phyloP scores from a whole-genome alignment of 768 basidiomycete genomes.

The Porpolomopsis calyptriformis region DNA sequence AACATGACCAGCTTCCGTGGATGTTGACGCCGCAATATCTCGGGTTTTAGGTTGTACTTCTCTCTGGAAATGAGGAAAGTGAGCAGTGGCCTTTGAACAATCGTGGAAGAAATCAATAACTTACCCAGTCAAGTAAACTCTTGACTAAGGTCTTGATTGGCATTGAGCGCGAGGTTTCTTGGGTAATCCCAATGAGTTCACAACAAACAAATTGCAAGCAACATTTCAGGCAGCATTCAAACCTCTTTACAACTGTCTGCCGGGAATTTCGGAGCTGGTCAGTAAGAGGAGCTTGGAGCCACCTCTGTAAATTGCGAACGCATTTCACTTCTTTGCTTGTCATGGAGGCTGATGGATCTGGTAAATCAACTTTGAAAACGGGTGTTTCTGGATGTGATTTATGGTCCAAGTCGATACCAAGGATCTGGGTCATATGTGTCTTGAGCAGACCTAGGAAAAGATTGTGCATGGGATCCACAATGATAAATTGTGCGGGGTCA shows the following conservation, averaged over 20 bases:
- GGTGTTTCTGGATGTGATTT: slow-evolving; percentile 7
- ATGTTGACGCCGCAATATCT: neutral
- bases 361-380: slow-evolving; percentile 6
- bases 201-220: neutral
- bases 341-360: neutral
- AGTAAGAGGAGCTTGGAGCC: neutral
- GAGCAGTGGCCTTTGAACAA: neutral
- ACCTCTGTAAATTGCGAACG: neutral
- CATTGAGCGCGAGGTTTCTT: neutral
- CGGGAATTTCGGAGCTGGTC: neutral
- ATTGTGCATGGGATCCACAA: slow-evolving; percentile 25
- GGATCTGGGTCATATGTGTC: slow-evolving; percentile 12
- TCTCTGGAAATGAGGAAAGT: neutral
- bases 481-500: slow-evolving; percentile 16
- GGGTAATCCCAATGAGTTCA: neutral
- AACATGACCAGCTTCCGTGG: slow-evolving; percentile 2
- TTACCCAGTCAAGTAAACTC: neutral
- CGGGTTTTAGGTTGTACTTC: neutral
- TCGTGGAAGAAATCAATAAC: neutral
- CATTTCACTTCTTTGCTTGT: neutral
- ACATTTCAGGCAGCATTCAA: neutral
- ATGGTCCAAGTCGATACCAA: slow-evolving; percentile 10
- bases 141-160: neutral
- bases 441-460: slow-evolving; percentile 16
- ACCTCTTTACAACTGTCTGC: neutral